A percentile compares a stretch with the other conserved stretches of the same genome.
Conservation (phyloP, 2,329 filamentous ascomycete species). For the Diaporthe velutina region DNA sequence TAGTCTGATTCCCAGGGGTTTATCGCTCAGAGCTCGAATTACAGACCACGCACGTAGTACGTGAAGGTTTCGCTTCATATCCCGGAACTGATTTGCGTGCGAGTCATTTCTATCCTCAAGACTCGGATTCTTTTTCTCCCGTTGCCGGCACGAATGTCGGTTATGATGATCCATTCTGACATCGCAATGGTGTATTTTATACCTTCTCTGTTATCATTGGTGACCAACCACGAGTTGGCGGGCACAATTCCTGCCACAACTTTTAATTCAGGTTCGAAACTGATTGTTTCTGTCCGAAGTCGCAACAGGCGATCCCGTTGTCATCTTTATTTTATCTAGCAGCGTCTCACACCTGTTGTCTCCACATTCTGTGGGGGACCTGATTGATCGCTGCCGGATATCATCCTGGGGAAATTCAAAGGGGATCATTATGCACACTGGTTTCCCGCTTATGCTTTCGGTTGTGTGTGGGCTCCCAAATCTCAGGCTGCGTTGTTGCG, state of each 20-base stretch:
- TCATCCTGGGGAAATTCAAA: neutral
- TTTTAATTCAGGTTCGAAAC: neutral
- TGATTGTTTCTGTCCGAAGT: neutral
- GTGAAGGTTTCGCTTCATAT: neutral
- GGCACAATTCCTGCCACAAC: neutral
- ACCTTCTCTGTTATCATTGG: neutral
- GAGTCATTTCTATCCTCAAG: neutral
- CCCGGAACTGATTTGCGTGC: neutral
- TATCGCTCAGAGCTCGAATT: too few relatives aligned
- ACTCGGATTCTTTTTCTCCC: too few relatives aligned
- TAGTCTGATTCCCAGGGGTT: too few relatives aligned
- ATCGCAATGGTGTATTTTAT: fast-evolving
- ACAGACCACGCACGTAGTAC: neutral
- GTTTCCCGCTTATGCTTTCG: neutral
- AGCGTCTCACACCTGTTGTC: neutral
- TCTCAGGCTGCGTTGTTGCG: neutral
- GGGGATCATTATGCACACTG: too few relatives aligned
- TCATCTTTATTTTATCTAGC: neutral
- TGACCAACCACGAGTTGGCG: neutral
- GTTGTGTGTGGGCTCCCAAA: neutral
- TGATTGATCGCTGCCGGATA: neutral
- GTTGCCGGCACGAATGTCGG: neutral
- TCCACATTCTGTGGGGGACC: too few relatives aligned
- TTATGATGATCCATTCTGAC: neutral
- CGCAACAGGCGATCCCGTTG: neutral